phyloP scores from a whole-genome alignment of 148 eudicot species.

The Spergularia bocconei region DNA sequence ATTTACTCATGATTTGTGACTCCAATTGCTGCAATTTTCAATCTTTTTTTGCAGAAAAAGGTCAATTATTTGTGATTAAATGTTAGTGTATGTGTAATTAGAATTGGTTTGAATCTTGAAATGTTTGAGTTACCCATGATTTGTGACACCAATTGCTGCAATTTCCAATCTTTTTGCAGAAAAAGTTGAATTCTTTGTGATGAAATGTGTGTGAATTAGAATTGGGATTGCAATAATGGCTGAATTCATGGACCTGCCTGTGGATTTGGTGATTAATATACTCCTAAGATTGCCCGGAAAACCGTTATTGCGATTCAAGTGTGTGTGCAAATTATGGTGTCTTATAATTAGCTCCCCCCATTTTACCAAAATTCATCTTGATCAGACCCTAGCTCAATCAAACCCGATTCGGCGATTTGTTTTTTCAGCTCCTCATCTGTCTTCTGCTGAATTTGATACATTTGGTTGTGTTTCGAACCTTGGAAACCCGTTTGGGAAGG shows the following conservation, averaged over 20 bases:
- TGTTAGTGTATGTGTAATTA: background rate
- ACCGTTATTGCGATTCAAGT: constrained; percentile 28
- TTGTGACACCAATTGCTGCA: background rate
- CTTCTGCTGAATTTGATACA: constrained; percentile 27
- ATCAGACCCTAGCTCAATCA: constrained; percentile 29
- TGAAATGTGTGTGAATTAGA: background rate
- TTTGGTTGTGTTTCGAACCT: constrained; percentile 21
- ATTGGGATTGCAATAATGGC: background rate
- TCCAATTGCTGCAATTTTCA: constrained; percentile 4
- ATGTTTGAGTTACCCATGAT: background rate
- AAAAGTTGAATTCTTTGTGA: constrained; percentile 4
- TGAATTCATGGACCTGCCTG: constrained; percentile 26
- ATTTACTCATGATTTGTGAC: background rate
- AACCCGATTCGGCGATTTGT: constrained; percentile 25
- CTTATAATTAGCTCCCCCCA: constrained; percentile 20
- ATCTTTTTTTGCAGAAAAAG: constrained; percentile 10
- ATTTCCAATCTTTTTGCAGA: constrained; percentile 12
- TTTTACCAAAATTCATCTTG: constrained; percentile 26
- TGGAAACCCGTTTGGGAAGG: constrained; percentile 28
- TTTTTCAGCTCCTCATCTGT: constrained; percentile 27
- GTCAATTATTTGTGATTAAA: constrained; percentile 2
- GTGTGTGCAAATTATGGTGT: constrained; percentile 26
- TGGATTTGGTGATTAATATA: constrained; percentile 25
- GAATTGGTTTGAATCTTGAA: background rate
- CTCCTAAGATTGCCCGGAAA: constrained; percentile 25